Evolutionary conservation across 179 eudicot genomes (phyloP), one percentile per base, ranked within the genome.

Genomic region (Silene vulgaris): DNA sequence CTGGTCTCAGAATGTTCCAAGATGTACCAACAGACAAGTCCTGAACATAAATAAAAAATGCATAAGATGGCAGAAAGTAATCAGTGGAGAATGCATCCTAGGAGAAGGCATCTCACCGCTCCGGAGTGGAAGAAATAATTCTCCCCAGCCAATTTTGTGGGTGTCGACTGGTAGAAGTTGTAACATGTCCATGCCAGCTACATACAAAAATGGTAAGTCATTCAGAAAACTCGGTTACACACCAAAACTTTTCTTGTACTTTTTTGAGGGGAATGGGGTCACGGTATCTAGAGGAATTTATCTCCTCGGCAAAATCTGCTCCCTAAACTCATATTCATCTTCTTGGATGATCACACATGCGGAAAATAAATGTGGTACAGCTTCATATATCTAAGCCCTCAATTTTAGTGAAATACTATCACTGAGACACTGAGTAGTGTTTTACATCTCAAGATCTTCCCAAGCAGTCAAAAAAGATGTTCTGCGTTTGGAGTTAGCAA

Each of bases 141-240:
- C 88, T 96, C 99, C 79, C 98, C 98, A 30, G 98, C 98, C 84
- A 96, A 86, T 82, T 93, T 96, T 61, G 99, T 96, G 52, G 98
- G 99, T 52, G 99, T 93, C 30, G 91, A 91, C 84, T 91, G 97
- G 79, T 96, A 96, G 81, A 96, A 96, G 78, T 96, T 96, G 86
- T 93, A 96, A 83, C 99, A 96, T 37, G 99, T 96, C 98, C 98
- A 96, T 67, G 99, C 98, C 73, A 93, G 92, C 99, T 93, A 81
- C 87, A 75, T 26, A 57, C 56, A 79, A 59, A 82, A 65, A 78
- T 3, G 48, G 48, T 35, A 62, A 65, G 59, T 76, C 71, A 76
- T 19, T 28, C 64, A 72, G 26, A n/a, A 2, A 29, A n/a, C 14
- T 54, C 48, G 61, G 26, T 14, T 23, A 50, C 74, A 0, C 12